Base-by-base conservation (phyloP, 2,329 filamentous ascomycete genomes). In the Penicillium sp. region DNA sequence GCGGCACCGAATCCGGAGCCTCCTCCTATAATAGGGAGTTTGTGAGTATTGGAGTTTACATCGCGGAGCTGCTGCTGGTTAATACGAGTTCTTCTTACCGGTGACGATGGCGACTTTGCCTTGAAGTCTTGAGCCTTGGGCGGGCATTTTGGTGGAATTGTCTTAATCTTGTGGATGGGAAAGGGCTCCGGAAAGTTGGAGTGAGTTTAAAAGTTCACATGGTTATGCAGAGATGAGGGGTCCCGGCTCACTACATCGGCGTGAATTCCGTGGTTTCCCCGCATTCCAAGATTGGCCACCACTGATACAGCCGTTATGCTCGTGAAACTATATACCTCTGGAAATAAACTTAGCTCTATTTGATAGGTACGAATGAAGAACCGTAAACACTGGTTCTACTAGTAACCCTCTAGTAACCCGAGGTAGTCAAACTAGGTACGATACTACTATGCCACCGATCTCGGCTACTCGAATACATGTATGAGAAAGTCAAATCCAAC, bases 31-130 rank as follows among this genome's bases (percentile, higher is more conserved):
- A 2, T 21, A 4, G 11, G n/a, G 4, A 21, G n/a, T 5, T n/a
- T 39, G n/a, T 55, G 14, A 55, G 45, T 16, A 21, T 7, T 21
- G 2, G 8, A n/a, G n/a, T n/a, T n/a, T n/a, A n/a, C n/a, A n/a
- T n/a, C n/a, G n/a, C n/a, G n/a, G n/a, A n/a, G n/a, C n/a, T n/a
- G n/a, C n/a, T n/a, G n/a, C n/a, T n/a, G n/a, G n/a, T n/a, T n/a
- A n/a, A n/a, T 16, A 9, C n/a, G n/a, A 10, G n/a, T 8, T 14
- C n/a, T 22, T 16, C 31, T 47, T 63, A 78, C 77, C 77, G 19
- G 77, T 79, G 24, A 79, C 74, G 46, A 79, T 77, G 59, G 76
- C 76, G 42, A 79, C 75, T 61, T 79, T 79, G 55, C 74, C 76
- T 54, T 74, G 69, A 11, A 79, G 68, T 54, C 76, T 70, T 31